phyloP scores from a whole-genome alignment of 768 basidiomycete species.

The Suillus weaverae region DNA sequence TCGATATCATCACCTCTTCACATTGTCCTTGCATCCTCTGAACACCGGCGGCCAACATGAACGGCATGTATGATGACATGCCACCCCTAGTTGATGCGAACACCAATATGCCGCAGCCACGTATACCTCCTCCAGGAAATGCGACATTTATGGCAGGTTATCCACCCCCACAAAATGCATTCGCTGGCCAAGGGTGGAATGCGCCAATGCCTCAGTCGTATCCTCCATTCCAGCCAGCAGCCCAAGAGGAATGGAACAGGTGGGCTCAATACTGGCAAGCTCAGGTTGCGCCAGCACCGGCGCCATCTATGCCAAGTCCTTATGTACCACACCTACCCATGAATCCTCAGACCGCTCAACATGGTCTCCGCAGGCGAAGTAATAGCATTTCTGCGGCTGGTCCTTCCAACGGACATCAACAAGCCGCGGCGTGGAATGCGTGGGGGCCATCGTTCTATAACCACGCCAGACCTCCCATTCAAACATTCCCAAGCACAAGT shows the following conservation, averaged over 20 bases:
- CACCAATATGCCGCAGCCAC: background rate
- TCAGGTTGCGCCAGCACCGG: constrained; percentile 12
- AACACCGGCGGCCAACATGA: constrained; percentile 18
- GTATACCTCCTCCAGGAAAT: constrained; percentile 28
- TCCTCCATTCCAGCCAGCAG: constrained; percentile 4
- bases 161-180: constrained; percentile 16
- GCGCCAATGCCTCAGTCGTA: background rate
- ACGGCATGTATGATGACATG: constrained; percentile 23
- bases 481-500: constrained; percentile 13
- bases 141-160: constrained; percentile 17
- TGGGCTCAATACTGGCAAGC: constrained; percentile 11
- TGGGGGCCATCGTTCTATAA: constrained; percentile 22
- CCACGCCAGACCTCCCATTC: constrained; percentile 18
- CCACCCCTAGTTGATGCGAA: constrained; percentile 26
- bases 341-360: constrained; percentile 7
- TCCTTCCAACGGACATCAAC: constrained; percentile 14
- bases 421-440: constrained; percentile 7
- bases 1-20: constrained; percentile 3
- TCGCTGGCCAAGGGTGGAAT: constrained; percentile 15
- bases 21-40: constrained; percentile 17
- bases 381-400: constrained; percentile 7
- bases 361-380: constrained; percentile 7
- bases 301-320: constrained; percentile 27
- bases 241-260: constrained; percentile 8
- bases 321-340: constrained; percentile 27